Base-by-base conservation (phyloP, 1,139 yeast genomes). In the Nadsonia starkeyi-henricii region DNA sequence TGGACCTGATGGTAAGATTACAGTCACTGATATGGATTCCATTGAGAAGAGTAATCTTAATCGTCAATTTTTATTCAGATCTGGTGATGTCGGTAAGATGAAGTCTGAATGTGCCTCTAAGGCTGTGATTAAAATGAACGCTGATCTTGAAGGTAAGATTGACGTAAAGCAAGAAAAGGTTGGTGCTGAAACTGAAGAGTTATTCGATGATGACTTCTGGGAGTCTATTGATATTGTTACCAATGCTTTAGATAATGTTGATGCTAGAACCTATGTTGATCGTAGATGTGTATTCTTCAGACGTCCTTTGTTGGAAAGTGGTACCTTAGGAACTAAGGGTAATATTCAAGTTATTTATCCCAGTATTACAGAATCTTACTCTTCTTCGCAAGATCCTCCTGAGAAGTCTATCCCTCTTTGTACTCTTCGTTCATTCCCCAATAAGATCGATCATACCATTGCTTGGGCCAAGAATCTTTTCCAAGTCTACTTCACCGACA, bases 391-490 rank as follows among this genome's bases (percentile, higher is more conserved):
- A 65, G 99, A 91, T 68, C 98, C 99, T 42, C 98, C 99, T 45
- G 99, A 91, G 70, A 88, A 88, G 68, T 80, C 95, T 3, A 89
- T 91, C 61, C 99, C 99, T 39, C 75, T 91, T 62, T 91, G 99
- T 75, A 91, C 99, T 8, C 74, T 91, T 62, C 80, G 97, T 68
- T 85, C 95, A 7, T 91, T 91, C 80, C 99, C 99, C 51, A 86
- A 88, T 67, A 91, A 89, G 68, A 91, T 91, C 60, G 99, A 91
- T 63, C 99, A 91, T 63, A 93, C 99, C 1, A 91, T 91, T 69
- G 97, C 98, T 15, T 91, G 99, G 99, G 95, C 97, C 21, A 91
- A 93, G 70, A 81, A 89, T 20, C 73, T 88, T 60, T 91, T 91
- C 74, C 94, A 85, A 71, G 96, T 93, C n/a, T 85, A 79, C 63